phyloP scores from a whole-genome alignment of 2,329 filamentous ascomycete species.

The Septoria petroselini region DNA sequence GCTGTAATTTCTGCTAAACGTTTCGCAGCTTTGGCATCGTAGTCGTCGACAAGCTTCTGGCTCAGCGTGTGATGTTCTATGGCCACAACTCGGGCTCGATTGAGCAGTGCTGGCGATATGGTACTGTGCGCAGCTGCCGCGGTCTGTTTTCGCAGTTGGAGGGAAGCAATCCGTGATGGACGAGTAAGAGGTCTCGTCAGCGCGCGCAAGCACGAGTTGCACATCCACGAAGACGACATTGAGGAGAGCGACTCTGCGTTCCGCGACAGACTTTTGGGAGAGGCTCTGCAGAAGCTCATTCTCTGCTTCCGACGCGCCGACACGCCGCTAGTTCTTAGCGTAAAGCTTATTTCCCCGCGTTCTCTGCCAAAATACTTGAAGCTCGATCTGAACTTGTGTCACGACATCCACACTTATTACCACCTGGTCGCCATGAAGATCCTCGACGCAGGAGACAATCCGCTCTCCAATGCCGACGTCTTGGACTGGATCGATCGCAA shows the following conservation, averaged over 20 bases:
- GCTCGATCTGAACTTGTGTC: no score
- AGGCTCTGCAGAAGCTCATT: no score
- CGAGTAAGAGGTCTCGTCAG: neutral
- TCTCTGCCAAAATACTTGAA: no score
- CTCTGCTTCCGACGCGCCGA: no score
- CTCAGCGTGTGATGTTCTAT: conserved; percentile 55
- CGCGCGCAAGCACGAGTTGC: conserved; percentile 1
- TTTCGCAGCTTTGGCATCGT: conserved; percentile 57
- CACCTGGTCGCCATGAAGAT: conserved; percentile 31
- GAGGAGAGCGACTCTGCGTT: neutral
- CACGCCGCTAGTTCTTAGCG: no score
- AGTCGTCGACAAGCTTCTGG: conserved; percentile 52
- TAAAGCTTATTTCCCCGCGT: no score
- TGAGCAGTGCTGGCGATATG: conserved; percentile 55
- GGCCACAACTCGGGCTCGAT: conserved; percentile 54
- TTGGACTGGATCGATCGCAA: conserved; percentile 36
- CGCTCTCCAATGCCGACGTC: conserved; percentile 38
- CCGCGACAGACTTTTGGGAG: neutral
- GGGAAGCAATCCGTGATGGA: neutral
- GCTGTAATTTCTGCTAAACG: conserved; percentile 55
- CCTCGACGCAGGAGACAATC: conserved; percentile 38
- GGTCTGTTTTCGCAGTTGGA: neutral
- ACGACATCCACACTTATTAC: neutral
- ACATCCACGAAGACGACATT: conserved; percentile 12
- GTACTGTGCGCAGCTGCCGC: conserved; percentile 24